Conservation (phyloP, 345 rosid genomes). For the Eutrema japonicum region DNA sequence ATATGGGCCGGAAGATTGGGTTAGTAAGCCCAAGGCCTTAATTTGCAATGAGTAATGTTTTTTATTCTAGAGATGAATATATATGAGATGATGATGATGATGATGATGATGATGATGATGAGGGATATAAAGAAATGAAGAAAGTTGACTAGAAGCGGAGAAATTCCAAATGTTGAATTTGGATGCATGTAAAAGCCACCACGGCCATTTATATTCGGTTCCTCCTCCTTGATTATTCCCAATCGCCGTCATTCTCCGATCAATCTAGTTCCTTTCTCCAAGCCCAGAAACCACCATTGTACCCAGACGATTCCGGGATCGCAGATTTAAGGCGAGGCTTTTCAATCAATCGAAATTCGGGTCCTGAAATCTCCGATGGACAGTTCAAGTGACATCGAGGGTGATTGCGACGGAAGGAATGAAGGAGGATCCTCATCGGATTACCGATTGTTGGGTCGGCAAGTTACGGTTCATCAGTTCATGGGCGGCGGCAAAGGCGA, state of each 20-base stretch:
- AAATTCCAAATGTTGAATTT: conserved; percentile 32
- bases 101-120: not conserved
- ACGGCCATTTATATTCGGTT: conserved; percentile 25
- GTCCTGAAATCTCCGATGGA: conserved; percentile 37
- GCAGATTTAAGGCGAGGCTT: conserved; percentile 10
- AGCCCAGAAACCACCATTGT: conserved; percentile 11
- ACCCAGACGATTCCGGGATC: conserved; percentile 2
- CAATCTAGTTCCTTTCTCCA: conserved; percentile 8
- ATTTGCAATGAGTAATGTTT: not conserved
- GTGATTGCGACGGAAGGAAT: conserved; percentile 42
- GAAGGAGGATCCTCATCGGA: conserved; percentile 34
- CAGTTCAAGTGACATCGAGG: conserved; percentile 42
- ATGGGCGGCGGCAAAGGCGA: conserved; percentile 59
- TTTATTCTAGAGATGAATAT: too few species aligned
- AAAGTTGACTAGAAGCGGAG: conserved; percentile 40
- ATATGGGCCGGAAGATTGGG: conserved; percentile 27
- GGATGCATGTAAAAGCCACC: conserved; percentile 33
- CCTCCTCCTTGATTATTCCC: not conserved
- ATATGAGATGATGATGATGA: too few species aligned
- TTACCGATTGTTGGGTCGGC: conserved; percentile 49
- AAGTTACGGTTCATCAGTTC: conserved; percentile 50
- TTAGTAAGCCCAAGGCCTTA: conserved; percentile 12
- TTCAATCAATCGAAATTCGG: not conserved
- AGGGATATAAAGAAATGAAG: conserved; percentile 26
- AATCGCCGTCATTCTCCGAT: conserved; percentile 24